phyloP scores from a whole-genome alignment of 768 basidiomycete genomes.

The Russula lepida region DNA sequence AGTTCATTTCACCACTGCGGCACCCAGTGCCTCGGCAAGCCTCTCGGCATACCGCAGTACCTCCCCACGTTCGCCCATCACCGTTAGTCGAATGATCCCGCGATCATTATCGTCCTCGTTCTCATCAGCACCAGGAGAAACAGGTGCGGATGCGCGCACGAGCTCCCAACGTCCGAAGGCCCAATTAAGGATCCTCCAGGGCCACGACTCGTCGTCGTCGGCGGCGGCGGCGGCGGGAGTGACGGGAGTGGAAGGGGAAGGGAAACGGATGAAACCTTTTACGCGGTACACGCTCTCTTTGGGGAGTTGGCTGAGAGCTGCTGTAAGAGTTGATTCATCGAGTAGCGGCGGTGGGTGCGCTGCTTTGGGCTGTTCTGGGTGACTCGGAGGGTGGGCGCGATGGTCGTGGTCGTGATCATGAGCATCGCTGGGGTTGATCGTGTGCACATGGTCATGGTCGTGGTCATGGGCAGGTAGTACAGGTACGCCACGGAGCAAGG shows the following conservation, averaged over 20 bases:
- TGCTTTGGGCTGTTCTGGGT: background rate
- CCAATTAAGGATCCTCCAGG: slow-evolving; percentile 71
- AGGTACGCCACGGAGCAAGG: slow-evolving; percentile 42
- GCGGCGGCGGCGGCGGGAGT: slow-evolving; percentile 24
- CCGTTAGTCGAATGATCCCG: slow-evolving; percentile 55
- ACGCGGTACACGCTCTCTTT: slow-evolving; percentile 74
- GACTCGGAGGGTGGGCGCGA: no score
- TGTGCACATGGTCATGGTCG: slow-evolving; percentile 12
- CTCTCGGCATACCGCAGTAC: slow-evolving; percentile 47
- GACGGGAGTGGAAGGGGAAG: background rate
- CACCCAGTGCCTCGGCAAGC: slow-evolving; percentile 43
- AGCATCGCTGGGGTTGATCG: background rate
- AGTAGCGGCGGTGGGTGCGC: slow-evolving; percentile 21
- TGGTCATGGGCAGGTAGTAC: slow-evolving; percentile 22
- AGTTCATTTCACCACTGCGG: slow-evolving; percentile 21
- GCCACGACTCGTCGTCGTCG: background rate
- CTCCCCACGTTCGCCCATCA: slow-evolving; percentile 88
- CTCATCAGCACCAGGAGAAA: background rate
- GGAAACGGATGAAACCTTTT: slow-evolving; percentile 73
- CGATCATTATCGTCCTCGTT: slow-evolving; percentile 23
- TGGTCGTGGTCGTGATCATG: background rate
- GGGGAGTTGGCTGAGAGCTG: slow-evolving; percentile 44
- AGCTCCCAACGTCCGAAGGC: slow-evolving; percentile 84
- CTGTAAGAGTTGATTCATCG: slow-evolving; percentile 33
- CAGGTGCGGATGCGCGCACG: slow-evolving; percentile 27